Evolutionary conservation across 225 moss, liverwort and hornwort genomes (phyloP).

Genomic region (Bryoerythrophyllum caledonicum): DNA sequence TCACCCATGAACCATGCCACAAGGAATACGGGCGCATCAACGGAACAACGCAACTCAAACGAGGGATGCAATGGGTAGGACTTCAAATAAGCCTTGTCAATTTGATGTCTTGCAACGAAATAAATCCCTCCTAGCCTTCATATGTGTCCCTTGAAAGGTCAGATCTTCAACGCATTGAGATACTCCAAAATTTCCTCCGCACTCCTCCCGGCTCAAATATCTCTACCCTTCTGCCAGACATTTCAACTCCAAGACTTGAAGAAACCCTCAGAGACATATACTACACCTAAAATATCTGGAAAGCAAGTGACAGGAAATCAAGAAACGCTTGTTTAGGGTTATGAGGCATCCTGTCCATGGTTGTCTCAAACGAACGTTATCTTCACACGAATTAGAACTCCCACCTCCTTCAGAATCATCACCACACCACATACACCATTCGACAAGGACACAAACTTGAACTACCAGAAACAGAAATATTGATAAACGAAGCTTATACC

Average conservation of each 20-base stretch:
- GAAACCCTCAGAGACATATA: no score
- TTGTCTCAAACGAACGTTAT: no score
- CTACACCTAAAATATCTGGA: no score
- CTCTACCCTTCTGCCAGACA: background rate
- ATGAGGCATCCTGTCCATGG: no score
- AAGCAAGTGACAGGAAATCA: no score
- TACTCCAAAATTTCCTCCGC: background rate
- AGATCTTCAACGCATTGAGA: background rate
- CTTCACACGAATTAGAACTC: no score
- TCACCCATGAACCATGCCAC: background rate
- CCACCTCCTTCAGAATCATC: no score
- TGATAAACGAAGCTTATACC: no score
- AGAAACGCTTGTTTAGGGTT: no score
- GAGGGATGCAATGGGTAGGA: background rate
- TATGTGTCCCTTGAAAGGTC: background rate
- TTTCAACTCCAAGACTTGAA: background rate
- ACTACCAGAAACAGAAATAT: no score
- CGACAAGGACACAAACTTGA: background rate
- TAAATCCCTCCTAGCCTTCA: background rate
- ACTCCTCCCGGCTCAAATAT: no score
- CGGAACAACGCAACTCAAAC: background rate
- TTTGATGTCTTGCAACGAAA: background rate
- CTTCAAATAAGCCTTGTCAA: background rate
- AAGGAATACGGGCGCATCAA: background rate
- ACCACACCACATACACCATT: no score